Base-by-base conservation (phyloP, 352 stramenopile genomes). In the Blastocystis sp. region DNA sequence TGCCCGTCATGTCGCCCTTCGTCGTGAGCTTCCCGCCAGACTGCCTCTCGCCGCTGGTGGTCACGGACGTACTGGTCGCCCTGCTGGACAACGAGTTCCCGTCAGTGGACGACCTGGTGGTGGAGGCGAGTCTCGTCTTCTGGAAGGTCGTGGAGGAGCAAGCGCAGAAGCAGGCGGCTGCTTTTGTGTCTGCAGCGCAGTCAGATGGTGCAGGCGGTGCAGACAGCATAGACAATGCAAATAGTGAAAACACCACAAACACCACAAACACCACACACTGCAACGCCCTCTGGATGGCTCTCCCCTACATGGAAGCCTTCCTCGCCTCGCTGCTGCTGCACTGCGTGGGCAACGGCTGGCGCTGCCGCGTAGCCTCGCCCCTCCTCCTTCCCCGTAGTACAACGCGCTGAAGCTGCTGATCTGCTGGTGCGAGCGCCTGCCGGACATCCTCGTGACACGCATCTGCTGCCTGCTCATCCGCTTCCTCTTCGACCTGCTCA, bases 21-120 rank as follows among this genome's bases (percentile, higher is more conserved):
- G 48, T 34, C 24, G 34, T 84, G 10, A n/a, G 4, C 42, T 66
- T 52, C 74, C 40, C 74, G 17, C 4, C 4, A 1, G 59, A 69
- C n/a, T 54, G 34, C 21, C 34, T 69, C 3, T 34, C 11, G 38
- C 59, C 66, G 14, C 65, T 38, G 9, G 21, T 40, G 52, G 54
- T 70, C n/a, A 69, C 24, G 6, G 34, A 69, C n/a, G 54, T 34
- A 6, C 28, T 69, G 4, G 17, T 52, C 11, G 45, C 66, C 21
- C 38, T 84, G 10, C 28, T 84, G 74, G 57, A 68, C 24, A 54
- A 59, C 42, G 74, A 84, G 24, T 68, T 68, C 57, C 74, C 74
- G 1, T 69, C 34, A 11, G 74, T 69, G 1, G 60, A 43, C 3
- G 74, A 84, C 28, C 52, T 84, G 0, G 74, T 84, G 17, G 38